Evolutionary conservation across 1,139 yeast species (phyloP), one percentile per base, ranked within the genome.

Genomic region (Hanseniaspora gamundiae): DNA sequence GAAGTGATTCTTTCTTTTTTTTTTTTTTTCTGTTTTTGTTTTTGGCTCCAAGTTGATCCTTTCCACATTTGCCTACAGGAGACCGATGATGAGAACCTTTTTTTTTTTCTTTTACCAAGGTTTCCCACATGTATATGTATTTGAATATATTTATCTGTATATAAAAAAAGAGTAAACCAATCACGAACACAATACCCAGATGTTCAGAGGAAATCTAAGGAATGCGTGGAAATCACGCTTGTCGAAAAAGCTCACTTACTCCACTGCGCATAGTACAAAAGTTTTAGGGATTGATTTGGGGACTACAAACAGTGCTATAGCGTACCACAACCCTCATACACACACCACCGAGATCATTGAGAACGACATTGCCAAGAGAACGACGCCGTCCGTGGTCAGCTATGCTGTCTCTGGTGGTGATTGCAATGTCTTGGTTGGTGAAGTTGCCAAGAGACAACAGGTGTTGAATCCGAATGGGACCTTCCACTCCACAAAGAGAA

Each of bases 231-330:
- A n/a, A 28, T n/a, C n/a, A 28, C 7, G 31, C 16, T 11, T 28
- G 16, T 28, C 6, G n/a, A 28, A 28, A 28, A 28, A 10, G 13
- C 31, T 28, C 5, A n/a, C 26, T 14, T 16, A 16, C 17, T 8
- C 17, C 8, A n/a, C 35, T 16, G 19, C 35, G 10, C 35, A 16
- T 10, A 51, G 52, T 41, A 47, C 55, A 7, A 59, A 57, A 47
- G 86, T 81, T 2, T 73, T 82, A 42, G 93, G 93, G 39, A 80
- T 82, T 48, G 93, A 82, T 58, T 62, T 82, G 40, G 93, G 93
- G 13, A 82, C 93, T 5, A 82, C 93, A 11, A 82, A 82, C 55
- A 80, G 88, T 13, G 93, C 91, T 0, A 88, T 80, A 7, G 91
- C 91, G 0, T 59, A 59, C 46, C 50, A 49, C 42, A 64, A 78